A percentile compares a stretch with the other conserved stretches of the same genome.
phyloP scores from a whole-genome alignment of 352 stramenopile species.

The Phytophthora constricta region DNA sequence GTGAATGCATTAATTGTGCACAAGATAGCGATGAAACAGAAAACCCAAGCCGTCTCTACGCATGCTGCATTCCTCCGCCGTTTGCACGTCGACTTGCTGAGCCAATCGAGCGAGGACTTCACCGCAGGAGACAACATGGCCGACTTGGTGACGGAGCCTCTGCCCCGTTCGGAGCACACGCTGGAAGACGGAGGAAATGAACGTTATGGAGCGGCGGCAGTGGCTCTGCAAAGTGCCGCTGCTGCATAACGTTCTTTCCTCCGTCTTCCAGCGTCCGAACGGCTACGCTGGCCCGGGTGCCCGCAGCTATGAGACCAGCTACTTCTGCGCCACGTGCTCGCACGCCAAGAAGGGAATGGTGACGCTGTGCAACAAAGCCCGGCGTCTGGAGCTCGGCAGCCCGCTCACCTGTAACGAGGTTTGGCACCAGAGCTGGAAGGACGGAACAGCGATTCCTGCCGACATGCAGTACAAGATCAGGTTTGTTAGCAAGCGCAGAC shows the following conservation, averaged over 20 bases:
- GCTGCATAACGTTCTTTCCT: too few species aligned
- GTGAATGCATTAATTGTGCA: too few species aligned
- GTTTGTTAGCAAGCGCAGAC: conserved; percentile 13
- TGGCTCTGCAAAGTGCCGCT: conserved; percentile 28
- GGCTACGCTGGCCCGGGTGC: conserved; percentile 13
- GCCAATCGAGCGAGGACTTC: conserved; percentile 21
- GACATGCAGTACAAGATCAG: conserved; percentile 21
- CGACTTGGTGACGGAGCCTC: conserved; percentile 16
- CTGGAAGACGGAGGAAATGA: conserved; percentile 24
- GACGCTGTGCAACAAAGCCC: conserved; percentile 18
- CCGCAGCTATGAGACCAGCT: conserved; percentile 28
- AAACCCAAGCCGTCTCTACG: too few species aligned
- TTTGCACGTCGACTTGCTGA: conserved; percentile 17
- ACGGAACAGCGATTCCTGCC: conserved; percentile 3
- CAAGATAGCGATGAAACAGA: too few species aligned
- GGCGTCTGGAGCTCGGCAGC: conserved; percentile 4
- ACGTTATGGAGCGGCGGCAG: conserved; percentile 23
- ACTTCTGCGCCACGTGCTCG: conserved; percentile 19
- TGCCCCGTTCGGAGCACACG: not conserved
- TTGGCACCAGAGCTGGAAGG: conserved; percentile 29
- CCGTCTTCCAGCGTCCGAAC: too few species aligned
- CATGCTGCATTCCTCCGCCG: too few species aligned
- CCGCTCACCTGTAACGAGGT: conserved; percentile 16
- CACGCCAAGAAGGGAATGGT: conserved; percentile 14
- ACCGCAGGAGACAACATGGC: not conserved